phyloP scores from a whole-genome alignment of 768 basidiomycete species.

The Coprinopsis cinerea region DNA sequence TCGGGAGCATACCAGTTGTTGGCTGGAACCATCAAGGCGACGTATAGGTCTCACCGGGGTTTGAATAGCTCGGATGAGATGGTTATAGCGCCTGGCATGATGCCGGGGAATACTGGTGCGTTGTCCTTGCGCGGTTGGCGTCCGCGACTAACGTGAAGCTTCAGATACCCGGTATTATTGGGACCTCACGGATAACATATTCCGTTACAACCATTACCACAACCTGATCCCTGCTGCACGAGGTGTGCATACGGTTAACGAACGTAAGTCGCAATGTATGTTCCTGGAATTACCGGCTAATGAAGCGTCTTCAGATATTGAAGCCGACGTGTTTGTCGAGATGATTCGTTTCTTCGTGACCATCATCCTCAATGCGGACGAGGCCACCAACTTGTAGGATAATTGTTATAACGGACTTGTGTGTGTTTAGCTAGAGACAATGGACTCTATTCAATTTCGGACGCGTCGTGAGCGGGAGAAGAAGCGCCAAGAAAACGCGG shows the following conservation, averaged over 20 bases:
- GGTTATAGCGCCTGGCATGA: conserved; percentile 48
- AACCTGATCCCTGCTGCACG: conserved; percentile 28
- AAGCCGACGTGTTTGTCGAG: conserved; percentile 50
- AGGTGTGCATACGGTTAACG: conserved; percentile 64
- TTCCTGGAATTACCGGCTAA: background rate
- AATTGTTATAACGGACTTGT: background rate
- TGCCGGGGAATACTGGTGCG: conserved; percentile 54
- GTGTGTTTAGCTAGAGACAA: too few relatives aligned
- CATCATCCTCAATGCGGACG: conserved; percentile 65
- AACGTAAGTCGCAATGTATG: conserved; percentile 38
- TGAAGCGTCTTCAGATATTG: conserved; percentile 39
- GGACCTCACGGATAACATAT: conserved; percentile 55
- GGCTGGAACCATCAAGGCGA: conserved; percentile 60
- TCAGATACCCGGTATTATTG: conserved; percentile 57
- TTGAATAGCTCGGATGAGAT: conserved; percentile 29
- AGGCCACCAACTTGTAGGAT: conserved; percentile 29
- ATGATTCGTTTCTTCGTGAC: conserved; percentile 60
- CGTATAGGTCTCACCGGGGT: conserved; percentile 46
- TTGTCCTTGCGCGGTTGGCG: conserved; percentile 6
- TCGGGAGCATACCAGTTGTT: conserved; percentile 45
- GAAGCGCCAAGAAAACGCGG: background rate
- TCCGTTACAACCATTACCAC: conserved; percentile 52
- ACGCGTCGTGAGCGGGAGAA: background rate
- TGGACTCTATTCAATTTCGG: too few relatives aligned
- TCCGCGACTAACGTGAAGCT: background rate